Evolutionary conservation across 345 rosid genomes (phyloP).

Genomic region (Limnanthes douglasii): DNA sequence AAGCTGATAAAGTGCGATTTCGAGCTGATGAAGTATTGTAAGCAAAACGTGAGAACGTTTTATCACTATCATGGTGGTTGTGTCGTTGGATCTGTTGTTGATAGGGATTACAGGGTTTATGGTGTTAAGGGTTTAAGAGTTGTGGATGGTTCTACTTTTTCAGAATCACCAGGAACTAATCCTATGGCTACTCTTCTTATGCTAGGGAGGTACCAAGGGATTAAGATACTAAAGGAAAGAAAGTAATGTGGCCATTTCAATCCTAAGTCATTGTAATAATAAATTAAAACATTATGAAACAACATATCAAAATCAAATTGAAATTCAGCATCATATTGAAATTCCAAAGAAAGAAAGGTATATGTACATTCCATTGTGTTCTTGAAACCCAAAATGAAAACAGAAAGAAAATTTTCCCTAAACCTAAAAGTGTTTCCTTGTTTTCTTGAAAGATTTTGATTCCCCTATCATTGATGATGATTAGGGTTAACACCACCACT

Average conservation of each 20-base stretch:
- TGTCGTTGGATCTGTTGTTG: constrained; percentile 41
- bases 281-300: too few species aligned
- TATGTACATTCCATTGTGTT: too few species aligned
- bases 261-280: too few species aligned
- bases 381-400: neutral
- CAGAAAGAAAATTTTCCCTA: neutral
- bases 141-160: constrained; percentile 56
- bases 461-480: too few species aligned
- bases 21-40: constrained; percentile 35
- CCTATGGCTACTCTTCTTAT: constrained; percentile 69
- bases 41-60: constrained; percentile 44
- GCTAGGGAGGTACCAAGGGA: constrained; percentile 74
- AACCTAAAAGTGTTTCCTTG: constrained; percentile 8
- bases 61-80: constrained; percentile 67
- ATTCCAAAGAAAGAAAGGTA: too few species aligned
- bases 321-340: too few species aligned
- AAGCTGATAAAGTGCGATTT: constrained; percentile 14
- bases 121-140: constrained; percentile 46
- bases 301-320: too few species aligned
- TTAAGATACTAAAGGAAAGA: constrained; percentile 29
- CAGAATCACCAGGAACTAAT: constrained; percentile 73
- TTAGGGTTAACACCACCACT: too few species aligned
- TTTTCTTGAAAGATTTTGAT: constrained; percentile 1
- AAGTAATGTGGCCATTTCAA: too few species aligned
- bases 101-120: constrained; percentile 29